Evolutionary conservation across 192 early-diverging fungal species (phyloP).

Genomic region (Linnemannia schmuckeri): DNA sequence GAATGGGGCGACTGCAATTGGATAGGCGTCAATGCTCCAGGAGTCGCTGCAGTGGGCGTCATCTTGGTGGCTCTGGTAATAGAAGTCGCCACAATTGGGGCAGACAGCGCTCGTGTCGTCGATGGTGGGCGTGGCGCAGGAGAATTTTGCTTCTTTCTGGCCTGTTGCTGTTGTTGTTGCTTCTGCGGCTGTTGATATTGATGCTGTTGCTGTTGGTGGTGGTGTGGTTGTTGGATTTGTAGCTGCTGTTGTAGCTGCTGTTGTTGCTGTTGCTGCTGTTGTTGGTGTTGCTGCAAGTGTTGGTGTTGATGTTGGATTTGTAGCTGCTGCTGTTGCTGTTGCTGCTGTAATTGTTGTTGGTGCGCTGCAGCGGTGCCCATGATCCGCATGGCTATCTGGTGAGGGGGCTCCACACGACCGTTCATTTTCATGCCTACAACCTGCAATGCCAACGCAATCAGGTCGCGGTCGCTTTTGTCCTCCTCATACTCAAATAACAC

Average conservation of each 20-base stretch:
- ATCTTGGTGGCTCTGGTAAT: not conserved
- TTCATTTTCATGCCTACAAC: constrained; percentile 79
- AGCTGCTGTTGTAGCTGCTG: constrained; percentile 10
- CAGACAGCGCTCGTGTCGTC: not conserved
- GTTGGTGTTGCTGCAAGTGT: constrained; percentile 34
- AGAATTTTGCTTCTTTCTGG: constrained; percentile 2
- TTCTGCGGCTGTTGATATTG: not conserved
- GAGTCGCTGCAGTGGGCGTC: not conserved
- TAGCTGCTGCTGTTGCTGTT: not conserved
- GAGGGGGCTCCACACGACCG: constrained; percentile 70
- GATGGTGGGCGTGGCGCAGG: not conserved
- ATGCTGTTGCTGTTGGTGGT: not conserved
- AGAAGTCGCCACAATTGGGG: not conserved
- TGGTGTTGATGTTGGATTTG: not conserved
- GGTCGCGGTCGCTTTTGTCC: constrained; percentile 75
- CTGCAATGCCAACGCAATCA: constrained; percentile 83
- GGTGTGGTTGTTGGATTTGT: not conserved
- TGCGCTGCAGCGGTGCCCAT: constrained; percentile 54
- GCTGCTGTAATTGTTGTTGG: constrained; percentile 45
- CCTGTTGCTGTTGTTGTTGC: not conserved
- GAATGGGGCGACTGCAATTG: constrained; percentile 39
- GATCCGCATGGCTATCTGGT: constrained; percentile 69
- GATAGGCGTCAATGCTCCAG: constrained; percentile 22
- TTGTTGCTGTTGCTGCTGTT: constrained; percentile 10
- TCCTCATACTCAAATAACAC: constrained; percentile 63